Percentiles rank a stretch among this genome's conserved stretches.
Evolutionary conservation across 768 basidiomycete genomes (phyloP).

Genomic region (Leccinum ochraceum): DNA sequence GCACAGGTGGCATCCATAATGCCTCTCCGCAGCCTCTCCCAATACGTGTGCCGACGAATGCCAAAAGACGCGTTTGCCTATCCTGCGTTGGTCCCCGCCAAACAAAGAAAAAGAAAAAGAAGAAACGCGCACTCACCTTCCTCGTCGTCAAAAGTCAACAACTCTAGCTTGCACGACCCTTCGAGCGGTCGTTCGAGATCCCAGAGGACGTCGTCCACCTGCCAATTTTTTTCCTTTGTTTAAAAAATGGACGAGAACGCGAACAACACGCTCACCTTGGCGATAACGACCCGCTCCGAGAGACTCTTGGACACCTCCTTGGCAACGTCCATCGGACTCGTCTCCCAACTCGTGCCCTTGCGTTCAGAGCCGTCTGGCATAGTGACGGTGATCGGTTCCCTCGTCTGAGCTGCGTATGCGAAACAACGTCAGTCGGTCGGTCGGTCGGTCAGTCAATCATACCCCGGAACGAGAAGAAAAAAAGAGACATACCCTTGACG

Average conservation of each 20-base stretch:
- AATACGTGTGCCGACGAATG: slow-evolving; percentile 98
- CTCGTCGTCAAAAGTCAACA: slow-evolving; percentile 91
- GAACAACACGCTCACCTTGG: slow-evolving; percentile 61
- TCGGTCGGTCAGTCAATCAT: no score
- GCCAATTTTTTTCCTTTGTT: no score
- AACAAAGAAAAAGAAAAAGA: background rate
- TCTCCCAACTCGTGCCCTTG: slow-evolving; percentile 91
- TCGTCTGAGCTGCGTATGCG: slow-evolving; percentile 57
- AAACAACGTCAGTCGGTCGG: background rate
- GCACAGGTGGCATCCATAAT: slow-evolving; percentile 96
- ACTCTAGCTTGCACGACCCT: slow-evolving; percentile 70
- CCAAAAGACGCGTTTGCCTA: slow-evolving; percentile 98
- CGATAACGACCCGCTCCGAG: slow-evolving; percentile 88
- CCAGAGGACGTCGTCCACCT: slow-evolving; percentile 87
- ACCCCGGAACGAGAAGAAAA: no score
- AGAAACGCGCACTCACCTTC: slow-evolving; percentile 50
- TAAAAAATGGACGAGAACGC: background rate
- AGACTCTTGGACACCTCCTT: slow-evolving; percentile 85
- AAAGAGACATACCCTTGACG: slow-evolving; percentile 57
- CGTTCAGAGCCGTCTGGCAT: slow-evolving; percentile 60
- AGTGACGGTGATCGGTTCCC: slow-evolving; percentile 81
- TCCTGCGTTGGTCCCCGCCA: no score
- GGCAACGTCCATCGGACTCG: slow-evolving; percentile 88
- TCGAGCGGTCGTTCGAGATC: slow-evolving; percentile 96
- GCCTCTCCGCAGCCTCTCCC: slow-evolving; percentile 93